These are phyloP conservation scores for Kazachstania sp. DNA, from an alignment of 1,139 yeast species.

Conservation along the genomic window DNA sequence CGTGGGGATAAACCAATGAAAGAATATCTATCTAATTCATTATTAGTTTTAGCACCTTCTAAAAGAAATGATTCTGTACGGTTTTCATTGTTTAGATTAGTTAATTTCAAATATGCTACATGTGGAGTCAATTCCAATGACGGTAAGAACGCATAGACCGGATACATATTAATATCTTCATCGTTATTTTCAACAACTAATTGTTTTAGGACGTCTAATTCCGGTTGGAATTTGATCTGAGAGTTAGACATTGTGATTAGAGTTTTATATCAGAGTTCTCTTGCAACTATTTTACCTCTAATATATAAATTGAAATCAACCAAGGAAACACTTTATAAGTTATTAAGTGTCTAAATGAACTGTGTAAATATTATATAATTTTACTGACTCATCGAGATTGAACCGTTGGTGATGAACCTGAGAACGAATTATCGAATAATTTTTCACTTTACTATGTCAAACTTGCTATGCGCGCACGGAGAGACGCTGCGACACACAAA, in stretches of 20 bases:
- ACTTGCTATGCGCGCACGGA: too few relatives aligned
- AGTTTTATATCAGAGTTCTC: neutral
- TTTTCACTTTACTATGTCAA: too few relatives aligned
- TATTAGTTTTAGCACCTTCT: constrained; percentile 85
- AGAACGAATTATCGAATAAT: too few relatives aligned
- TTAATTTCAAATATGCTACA: constrained; percentile 76
- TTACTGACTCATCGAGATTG: too few relatives aligned
- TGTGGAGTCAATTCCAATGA: constrained; percentile 82
- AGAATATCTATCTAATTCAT: constrained; percentile 79
- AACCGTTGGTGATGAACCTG: too few relatives aligned
- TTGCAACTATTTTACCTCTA: neutral
- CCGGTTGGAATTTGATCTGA: constrained; percentile 45
- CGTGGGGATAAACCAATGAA: constrained; percentile 83
- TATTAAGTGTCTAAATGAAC: too few relatives aligned
- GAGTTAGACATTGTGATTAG: neutral
- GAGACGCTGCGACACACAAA: too few relatives aligned
- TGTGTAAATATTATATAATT: too few relatives aligned
- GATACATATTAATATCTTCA: constrained; percentile 45
- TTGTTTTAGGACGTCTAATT: constrained; percentile 41
- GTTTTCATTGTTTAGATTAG: constrained; percentile 53
- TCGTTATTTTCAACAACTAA: constrained; percentile 38
- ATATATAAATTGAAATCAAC: neutral
- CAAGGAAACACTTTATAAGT: too few relatives aligned
- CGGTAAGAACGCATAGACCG: constrained; percentile 66
- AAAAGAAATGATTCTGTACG: constrained; percentile 68